Evolutionary conservation across 306 rosid species (phyloP).

Genomic region (Mimosa bimucronata): DNA sequence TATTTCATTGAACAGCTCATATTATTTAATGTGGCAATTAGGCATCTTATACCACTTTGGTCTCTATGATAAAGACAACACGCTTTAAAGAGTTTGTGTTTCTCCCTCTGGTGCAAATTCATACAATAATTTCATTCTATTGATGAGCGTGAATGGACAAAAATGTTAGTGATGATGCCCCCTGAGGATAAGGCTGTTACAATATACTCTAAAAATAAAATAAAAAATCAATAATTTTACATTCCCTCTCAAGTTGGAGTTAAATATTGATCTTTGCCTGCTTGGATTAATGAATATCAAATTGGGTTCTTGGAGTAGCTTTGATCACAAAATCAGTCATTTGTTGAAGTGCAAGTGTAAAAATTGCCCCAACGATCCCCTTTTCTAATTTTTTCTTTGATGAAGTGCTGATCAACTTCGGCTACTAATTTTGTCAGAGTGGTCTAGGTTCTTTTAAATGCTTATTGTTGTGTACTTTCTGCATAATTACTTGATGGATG

Average conservation of each 20-base stretch:
- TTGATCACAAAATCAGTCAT: not conserved
- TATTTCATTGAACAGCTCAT: not conserved
- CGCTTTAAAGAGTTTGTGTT: not conserved
- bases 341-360: not conserved
- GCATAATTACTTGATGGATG: not conserved
- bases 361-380: not conserved
- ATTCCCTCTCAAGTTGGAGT: constrained; percentile 3
- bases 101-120: not conserved
- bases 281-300: not conserved
- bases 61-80: not conserved
- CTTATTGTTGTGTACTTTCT: not conserved
- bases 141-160: not conserved
- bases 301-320: not conserved
- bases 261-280: not conserved
- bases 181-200: not conserved
- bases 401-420: not conserved
- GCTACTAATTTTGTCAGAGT: not conserved
- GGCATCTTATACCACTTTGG: not conserved
- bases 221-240: not conserved
- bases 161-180: not conserved
- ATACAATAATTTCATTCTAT: not conserved
- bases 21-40: not conserved
- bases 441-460: not conserved
- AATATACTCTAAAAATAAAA: not conserved
- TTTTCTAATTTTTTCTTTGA: not conserved